Evolutionary conservation across 345 rosid genomes (phyloP).

Genomic region (Anastatica hierochuntica): DNA sequence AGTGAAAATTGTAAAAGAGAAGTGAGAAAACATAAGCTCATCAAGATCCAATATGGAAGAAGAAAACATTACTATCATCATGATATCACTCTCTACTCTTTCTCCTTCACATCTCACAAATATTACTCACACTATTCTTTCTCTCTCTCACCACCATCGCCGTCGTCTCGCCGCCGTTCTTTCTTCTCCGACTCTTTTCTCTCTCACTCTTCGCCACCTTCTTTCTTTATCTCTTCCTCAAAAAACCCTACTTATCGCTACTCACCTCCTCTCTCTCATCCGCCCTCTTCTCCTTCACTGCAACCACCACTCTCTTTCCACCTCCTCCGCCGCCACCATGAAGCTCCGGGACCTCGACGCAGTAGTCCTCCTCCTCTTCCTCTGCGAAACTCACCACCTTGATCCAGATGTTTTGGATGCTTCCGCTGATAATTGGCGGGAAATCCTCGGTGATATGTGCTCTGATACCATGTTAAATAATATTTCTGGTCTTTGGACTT

Average conservation of each 20-base stretch:
- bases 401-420: conserved; percentile 44
- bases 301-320: conserved; percentile 19
- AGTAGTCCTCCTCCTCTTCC: conserved; percentile 65
- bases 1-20: too few relatives aligned
- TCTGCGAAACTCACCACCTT: conserved; percentile 62
- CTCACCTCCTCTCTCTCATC: conserved; percentile 73
- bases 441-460: conserved; percentile 28
- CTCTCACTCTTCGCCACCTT: conserved; percentile 69
- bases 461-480: conserved; percentile 25
- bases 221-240: conserved; percentile 55
- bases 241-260: conserved; percentile 70
- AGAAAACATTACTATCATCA: conserved; percentile 30
- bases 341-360: conserved; percentile 70
- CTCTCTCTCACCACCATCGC: conserved; percentile 41
- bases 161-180: conserved; percentile 59
- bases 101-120: conserved; percentile 34
- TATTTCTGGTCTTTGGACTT: conserved; percentile 33
- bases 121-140: conserved; percentile 45
- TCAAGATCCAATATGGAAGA: conserved; percentile 51
- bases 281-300: conserved; percentile 43
- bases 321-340: conserved; percentile 18
- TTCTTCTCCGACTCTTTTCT: conserved; percentile 67
- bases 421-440: conserved; percentile 46
- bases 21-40: conserved; percentile 22
- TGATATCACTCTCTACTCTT: conserved; percentile 59